Percentiles rank a stretch among this genome's conserved stretches.
These are phyloP conservation scores for Peltaster fructicola DNA, from an alignment of 2,329 filamentous ascomycete species.

Conservation along the genomic window DNA sequence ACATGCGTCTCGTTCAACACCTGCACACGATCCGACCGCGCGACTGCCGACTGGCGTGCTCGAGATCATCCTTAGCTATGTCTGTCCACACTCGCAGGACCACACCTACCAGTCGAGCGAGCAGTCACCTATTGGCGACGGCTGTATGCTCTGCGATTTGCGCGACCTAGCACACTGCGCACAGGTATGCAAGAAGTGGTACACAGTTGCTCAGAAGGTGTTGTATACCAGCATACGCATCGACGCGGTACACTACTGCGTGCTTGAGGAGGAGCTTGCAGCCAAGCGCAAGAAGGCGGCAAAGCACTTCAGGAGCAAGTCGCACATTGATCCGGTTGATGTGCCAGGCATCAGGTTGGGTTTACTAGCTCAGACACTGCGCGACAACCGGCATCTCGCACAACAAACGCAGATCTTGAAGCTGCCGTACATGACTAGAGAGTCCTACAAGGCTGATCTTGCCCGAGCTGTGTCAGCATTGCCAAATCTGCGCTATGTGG, in stretches of 20 bases:
- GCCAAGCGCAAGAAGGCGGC: constrained; percentile 50
- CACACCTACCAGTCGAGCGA: constrained; percentile 68
- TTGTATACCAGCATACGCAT: constrained; percentile 68
- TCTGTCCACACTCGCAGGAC: constrained; percentile 71
- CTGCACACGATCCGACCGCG: constrained; percentile 26
- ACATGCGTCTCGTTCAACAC: too few species aligned
- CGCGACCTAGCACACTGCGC: constrained; percentile 71
- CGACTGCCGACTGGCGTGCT: constrained; percentile 52
- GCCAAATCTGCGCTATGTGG: constrained; percentile 73
- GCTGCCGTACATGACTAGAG: constrained; percentile 85
- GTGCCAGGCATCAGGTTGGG: constrained; percentile 57
- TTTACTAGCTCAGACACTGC: constrained; percentile 64
- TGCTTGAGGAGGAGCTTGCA: constrained; percentile 63
- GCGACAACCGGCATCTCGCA: constrained; percentile 56
- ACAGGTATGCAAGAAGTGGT: constrained; percentile 58
- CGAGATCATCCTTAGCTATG: constrained; percentile 56
- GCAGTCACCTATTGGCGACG: constrained; percentile 56
- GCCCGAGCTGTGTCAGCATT: constrained; percentile 72
- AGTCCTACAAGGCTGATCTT: constrained; percentile 67
- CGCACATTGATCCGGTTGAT: constrained; percentile 65
- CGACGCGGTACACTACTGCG: constrained; percentile 87
- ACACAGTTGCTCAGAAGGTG: constrained; percentile 34
- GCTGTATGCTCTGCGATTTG: constrained; percentile 86
- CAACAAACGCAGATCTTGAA: constrained; percentile 62
- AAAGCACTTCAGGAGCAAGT: constrained; percentile 32